Percentiles rank a stretch among this genome's conserved stretches.
phyloP scores from a whole-genome alignment of 805 yeast genomes.

The Saccharomycopsis sp. region DNA sequence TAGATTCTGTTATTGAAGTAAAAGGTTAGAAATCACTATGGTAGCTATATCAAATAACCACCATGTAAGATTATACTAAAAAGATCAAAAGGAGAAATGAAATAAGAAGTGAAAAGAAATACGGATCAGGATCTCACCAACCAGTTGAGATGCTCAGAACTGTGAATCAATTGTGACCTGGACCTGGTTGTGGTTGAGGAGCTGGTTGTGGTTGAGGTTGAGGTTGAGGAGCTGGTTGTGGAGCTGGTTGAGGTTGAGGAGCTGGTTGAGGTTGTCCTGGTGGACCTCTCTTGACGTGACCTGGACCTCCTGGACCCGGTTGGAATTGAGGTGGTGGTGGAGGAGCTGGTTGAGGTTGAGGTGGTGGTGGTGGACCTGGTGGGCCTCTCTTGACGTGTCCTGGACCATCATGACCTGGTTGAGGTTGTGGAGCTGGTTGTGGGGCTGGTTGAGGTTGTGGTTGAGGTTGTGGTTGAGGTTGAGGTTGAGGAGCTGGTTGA shows the following conservation, averaged over 20 bases:
- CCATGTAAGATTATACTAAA: neutral
- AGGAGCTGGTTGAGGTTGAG: neutral
- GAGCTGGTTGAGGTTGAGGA: neutral
- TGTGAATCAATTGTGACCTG: neutral
- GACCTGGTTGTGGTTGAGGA: neutral
- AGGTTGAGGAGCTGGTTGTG: neutral
- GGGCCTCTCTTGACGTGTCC: no score
- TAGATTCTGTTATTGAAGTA: neutral
- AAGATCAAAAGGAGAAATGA: neutral
- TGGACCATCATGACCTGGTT: neutral
- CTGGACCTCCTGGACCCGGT: neutral
- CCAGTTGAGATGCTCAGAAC: neutral
- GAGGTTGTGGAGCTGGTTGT: neutral
- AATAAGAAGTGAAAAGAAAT: neutral
- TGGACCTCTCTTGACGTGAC: neutral
- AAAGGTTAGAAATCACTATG: neutral
- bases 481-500: neutral
- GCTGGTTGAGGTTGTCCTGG: neutral
- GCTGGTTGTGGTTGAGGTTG: neutral
- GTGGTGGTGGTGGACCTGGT: no score
- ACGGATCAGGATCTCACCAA: neutral
- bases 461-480: no score
- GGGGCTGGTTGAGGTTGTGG: neutral
- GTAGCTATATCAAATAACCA: neutral
- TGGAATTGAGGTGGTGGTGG: neutral